Percentiles rank a stretch among this genome's conserved stretches.
phyloP scores from a whole-genome alignment of 495 filamentous ascomycete genomes.

The Friedmanniomyces simplex region DNA sequence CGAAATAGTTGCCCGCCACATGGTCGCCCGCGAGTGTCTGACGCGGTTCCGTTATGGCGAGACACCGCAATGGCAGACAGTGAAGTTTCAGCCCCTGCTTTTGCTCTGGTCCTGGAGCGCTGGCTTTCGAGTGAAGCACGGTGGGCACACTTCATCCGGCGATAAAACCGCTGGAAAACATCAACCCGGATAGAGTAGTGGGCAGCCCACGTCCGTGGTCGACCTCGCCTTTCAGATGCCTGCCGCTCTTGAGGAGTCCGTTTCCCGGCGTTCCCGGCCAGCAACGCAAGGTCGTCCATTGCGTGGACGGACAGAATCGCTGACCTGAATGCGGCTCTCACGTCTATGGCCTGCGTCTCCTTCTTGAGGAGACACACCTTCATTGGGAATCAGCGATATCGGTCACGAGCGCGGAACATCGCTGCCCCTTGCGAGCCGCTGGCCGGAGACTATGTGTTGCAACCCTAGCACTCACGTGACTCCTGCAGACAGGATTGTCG shows the following conservation, averaged over 20 bases:
- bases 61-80: neutral
- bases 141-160: neutral
- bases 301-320: neutral
- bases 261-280: neutral
- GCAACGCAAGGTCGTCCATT: neutral
- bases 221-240: neutral
- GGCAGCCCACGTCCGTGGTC: neutral
- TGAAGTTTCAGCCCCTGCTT: neutral
- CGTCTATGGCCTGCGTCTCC: neutral
- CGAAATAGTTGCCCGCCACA: neutral
- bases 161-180: neutral
- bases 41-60: neutral
- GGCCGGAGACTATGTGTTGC: neutral
- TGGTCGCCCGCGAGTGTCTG: neutral
- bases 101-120: neutral
- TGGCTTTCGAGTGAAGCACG: neutral
- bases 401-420: neutral
- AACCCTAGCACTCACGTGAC: neutral
- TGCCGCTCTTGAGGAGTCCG: neutral
- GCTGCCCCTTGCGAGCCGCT: neutral
- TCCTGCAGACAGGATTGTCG: neutral
- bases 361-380: neutral
- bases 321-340: neutral
- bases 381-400: neutral
- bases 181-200: neutral